Conservation (phyloP, 371 early-diverging fungal species). For the Mortierella sp. region DNA sequence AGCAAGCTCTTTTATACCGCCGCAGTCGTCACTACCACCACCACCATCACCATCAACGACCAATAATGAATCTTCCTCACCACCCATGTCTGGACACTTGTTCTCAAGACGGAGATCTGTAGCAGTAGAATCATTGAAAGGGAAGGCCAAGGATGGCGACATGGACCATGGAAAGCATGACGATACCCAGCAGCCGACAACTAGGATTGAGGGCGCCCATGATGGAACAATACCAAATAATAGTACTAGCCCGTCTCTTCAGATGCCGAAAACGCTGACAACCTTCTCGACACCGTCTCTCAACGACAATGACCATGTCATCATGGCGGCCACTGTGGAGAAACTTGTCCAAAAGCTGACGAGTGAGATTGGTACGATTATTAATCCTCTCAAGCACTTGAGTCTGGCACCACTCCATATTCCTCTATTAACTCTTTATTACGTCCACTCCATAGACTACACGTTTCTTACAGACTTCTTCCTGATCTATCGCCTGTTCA, state of each 20-base stretch:
- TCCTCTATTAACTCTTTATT: no score
- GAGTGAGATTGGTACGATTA: slow-evolving; percentile 61
- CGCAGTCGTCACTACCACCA: neutral
- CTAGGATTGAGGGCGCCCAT: neutral
- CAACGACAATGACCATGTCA: slow-evolving; percentile 21
- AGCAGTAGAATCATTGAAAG: slow-evolving; percentile 9
- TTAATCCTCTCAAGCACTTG: no score
- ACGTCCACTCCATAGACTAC: slow-evolving; percentile 63
- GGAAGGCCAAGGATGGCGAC: neutral
- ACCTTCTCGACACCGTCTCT: neutral
- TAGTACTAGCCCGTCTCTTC: neutral
- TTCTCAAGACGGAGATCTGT: slow-evolving; percentile 14
- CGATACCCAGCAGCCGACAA: neutral
- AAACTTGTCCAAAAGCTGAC: slow-evolving; percentile 72
- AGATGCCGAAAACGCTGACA: slow-evolving; percentile 1
- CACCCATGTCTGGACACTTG: neutral
- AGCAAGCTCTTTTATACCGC: neutral
- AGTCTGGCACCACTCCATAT: no score
- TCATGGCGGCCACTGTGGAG: slow-evolving; percentile 72
- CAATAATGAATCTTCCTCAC: neutral
- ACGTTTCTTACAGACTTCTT: slow-evolving; percentile 80
- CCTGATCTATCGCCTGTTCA: slow-evolving; percentile 72
- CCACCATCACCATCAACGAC: neutral
- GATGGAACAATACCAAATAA: neutral
- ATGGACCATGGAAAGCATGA: neutral